Base-by-base conservation (phyloP, 2,329 filamentous ascomycete species). In the Fusarium sp. region DNA sequence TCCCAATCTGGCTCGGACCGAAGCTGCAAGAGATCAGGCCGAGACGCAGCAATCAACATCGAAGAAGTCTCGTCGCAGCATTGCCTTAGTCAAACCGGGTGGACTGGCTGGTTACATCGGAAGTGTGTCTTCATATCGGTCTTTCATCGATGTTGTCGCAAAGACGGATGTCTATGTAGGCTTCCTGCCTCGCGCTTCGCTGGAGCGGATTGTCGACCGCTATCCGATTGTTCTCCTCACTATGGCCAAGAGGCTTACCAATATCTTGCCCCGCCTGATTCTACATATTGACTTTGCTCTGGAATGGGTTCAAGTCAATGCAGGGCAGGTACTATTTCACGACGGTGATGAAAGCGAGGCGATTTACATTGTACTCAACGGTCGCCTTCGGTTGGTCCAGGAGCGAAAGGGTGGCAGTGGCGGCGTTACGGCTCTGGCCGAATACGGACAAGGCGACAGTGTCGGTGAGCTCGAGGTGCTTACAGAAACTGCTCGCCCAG, bases 131-230 rank as follows among this genome's bases (percentile, higher is more conserved):
- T 97, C 95, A 0, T 97, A 98, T 79, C 88, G 96, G 31, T 99
- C 96, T 0, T 98, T 98, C 79, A 96, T 97, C 25, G 95, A 98
- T 78, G 95, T 99, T 4, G 93, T 95, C 41, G 97, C 96, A 7
- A 98, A 98, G 83, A 99, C 97, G 0, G 96, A 99, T 82, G 96
- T 98, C 5, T 98, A 98, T 77, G 96, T 99, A 19, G 96, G 96
- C 2, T 99, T 99, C 73, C 84, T 99, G 18, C 96, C 96, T 1
- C 89, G 94, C 35, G 88, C 90, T 1, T 93, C 94, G 0, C 86
- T 99, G 33, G 96, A 99, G 79, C 89, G 94, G 72, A 96, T 99
- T 51, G 94, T 97, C 3, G 96, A 99, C 73, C 91, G 90, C 73
- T 96, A 98, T 78, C 96, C 96, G 0, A 93, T 97, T 44, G 93